Base-by-base conservation (phyloP, 306 rosid genomes). In the Crotalaria pallida region DNA sequence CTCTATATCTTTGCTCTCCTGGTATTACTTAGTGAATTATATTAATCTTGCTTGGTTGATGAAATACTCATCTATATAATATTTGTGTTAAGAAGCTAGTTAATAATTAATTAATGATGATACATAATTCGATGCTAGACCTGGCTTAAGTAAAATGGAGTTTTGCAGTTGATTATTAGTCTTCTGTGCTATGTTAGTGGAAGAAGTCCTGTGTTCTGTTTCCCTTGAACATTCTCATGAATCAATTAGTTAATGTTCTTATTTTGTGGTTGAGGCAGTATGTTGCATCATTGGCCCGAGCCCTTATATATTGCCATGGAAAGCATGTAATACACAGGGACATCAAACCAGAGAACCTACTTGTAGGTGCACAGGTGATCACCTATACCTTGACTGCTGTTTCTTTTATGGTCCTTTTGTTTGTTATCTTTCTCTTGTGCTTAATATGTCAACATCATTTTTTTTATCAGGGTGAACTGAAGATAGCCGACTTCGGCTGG, bases 401-500 rank as follows among this genome's bases (percentile, higher is more conserved):
- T 55, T 60, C 47, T 73, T 74, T 34, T 48, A 2, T 11, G 19
- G 66, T 49, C 40, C 17, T 71, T 71, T 69, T 26, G 17, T 18
- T 24, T 29, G 48, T 16, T 41, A 10, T 56, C 41, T 52, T 44
- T 23, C 23, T 11, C 24, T 68, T 40, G 47, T 74, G 62, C 76
- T 78, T 17, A 75, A 47, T 34, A 27, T 60, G 18, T 66, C 57
- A 61, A 59, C 36, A 16, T 71, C 69, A 43, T 77, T 40, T 67
- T 27, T 52, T 58, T 72, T 55, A 43, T 57, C 88, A 95, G 99
- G 97, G 99, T 49, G 99, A 95, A 57, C 81, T 95, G 40, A 95
- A 95, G 84, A 95, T 95, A 75, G 97, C 99, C 27, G 99, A 95
- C 80, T 95, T 95, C 65, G 99, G 99, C 45, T 95, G 99, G 99